Conservation (phyloP, 192 early-diverging fungal species). For the Coemansia sp. region DNA sequence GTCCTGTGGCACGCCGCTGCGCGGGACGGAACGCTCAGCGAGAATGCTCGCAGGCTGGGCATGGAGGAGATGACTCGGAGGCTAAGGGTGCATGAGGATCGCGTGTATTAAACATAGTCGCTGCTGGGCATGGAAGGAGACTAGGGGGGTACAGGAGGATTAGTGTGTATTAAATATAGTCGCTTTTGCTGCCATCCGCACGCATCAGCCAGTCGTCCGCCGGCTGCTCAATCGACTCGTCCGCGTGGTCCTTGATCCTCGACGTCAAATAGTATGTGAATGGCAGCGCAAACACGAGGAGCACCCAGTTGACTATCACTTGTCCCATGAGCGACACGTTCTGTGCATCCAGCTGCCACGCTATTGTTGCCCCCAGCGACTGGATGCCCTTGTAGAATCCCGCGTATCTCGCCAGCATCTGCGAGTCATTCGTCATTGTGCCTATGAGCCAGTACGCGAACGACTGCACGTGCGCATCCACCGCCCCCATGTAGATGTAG, state of each 20-base stretch:
- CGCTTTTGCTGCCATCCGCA: not conserved
- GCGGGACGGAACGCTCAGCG: conserved; percentile 8
- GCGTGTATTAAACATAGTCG: not conserved
- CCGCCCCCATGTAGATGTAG: conserved; percentile 69
- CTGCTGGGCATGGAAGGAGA: too few relatives aligned
- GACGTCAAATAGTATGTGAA: conserved; percentile 40
- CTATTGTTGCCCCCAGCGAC: conserved; percentile 64
- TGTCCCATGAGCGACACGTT: conserved; percentile 38
- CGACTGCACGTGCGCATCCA: conserved; percentile 74
- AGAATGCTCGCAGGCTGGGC: not conserved
- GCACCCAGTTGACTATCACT: conserved; percentile 54
- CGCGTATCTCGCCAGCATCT: conserved; percentile 62
- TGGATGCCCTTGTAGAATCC: conserved; percentile 89
- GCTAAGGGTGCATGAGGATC: not conserved
- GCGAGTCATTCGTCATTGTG: conserved; percentile 72
- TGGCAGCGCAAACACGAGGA: conserved; percentile 48
- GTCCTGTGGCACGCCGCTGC: conserved; percentile 23
- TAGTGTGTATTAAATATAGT: not conserved
- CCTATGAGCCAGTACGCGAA: conserved; percentile 80
- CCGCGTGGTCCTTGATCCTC: conserved; percentile 23
- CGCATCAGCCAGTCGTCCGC: conserved; percentile 15
- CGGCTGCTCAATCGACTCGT: conserved; percentile 1
- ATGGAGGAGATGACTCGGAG: conserved; percentile 15
- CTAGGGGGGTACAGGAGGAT: too few relatives aligned
- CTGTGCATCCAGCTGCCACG: conserved; percentile 65